Evolutionary conservation across 2,329 filamentous ascomycete genomes (phyloP).

Genomic region (Dactylellina sp.): DNA sequence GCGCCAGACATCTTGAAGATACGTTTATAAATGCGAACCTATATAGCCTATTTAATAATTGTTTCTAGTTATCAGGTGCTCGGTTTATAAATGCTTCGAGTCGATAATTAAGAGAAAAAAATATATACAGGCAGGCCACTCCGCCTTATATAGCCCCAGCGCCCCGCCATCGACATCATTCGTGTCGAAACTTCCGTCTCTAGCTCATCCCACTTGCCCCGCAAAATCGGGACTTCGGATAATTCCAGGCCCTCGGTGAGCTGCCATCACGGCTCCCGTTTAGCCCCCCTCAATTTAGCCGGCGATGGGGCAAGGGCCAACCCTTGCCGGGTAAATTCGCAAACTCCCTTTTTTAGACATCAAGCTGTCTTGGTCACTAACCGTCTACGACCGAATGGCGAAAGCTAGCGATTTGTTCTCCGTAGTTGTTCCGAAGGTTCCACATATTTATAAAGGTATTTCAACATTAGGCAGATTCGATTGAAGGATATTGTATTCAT

Average conservation of each 20-base stretch:
- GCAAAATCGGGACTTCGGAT: constrained; percentile 53
- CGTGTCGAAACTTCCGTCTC: constrained; percentile 5
- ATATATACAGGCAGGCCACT: neutral
- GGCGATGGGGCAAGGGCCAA: constrained; percentile 10
- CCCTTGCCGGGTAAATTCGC: constrained; percentile 43
- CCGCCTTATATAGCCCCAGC: constrained; percentile 31
- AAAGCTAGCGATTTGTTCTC: neutral
- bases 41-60: too few relatives aligned
- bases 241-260: constrained; percentile 28
- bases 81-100: too few relatives aligned
- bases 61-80: too few relatives aligned
- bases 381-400: neutral
- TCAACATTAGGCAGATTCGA: constrained; percentile 25
- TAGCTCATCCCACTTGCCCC: constrained; percentile 43
- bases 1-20: constrained; percentile 38
- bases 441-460: constrained; percentile 13
- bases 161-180: constrained; percentile 2
- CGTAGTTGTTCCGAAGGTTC: constrained; percentile 35
- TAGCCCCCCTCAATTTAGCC: constrained; percentile 45
- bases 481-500: too few relatives aligned
- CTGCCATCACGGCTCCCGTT: constrained; percentile 28
- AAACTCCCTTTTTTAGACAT: constrained; percentile 16
- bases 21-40: too few relatives aligned
- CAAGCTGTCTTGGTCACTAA: neutral
- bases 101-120: neutral